These are phyloP conservation scores for Ogataea haglerorum DNA, from an alignment of 805 yeast genomes.

Conservation along the genomic window DNA sequence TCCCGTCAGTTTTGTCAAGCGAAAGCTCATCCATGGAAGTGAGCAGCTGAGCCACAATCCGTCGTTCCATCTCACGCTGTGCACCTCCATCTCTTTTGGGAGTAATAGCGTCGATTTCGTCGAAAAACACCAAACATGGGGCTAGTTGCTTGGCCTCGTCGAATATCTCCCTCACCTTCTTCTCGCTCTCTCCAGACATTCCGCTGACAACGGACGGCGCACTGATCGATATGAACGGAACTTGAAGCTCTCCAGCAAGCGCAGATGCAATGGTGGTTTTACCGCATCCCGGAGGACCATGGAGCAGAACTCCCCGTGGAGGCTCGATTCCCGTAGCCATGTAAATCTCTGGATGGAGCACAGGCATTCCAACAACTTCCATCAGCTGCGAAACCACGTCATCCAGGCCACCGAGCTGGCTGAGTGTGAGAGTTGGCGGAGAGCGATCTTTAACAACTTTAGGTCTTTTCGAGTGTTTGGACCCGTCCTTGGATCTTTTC, in stretches of 20 bases:
- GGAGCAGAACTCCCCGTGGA: slow-evolving; percentile 87
- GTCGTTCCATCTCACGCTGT: slow-evolving; percentile 94
- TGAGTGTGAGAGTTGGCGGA: slow-evolving; percentile 65
- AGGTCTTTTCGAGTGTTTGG: slow-evolving; percentile 24
- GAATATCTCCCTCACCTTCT: slow-evolving; percentile 86
- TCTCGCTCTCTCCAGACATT: slow-evolving; percentile 98
- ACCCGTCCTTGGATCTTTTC: slow-evolving; percentile 45
- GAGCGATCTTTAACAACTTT: slow-evolving; percentile 53
- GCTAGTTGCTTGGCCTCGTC: slow-evolving; percentile 89
- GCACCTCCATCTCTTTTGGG: slow-evolving; percentile 98
- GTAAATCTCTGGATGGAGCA: slow-evolving; percentile 90
- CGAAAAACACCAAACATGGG: slow-evolving; percentile 90
- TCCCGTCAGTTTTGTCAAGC: slow-evolving; percentile 83
- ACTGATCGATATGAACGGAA: slow-evolving; percentile 84
- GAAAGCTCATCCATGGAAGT: slow-evolving; percentile 94
- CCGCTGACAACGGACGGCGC: slow-evolving; percentile 98
- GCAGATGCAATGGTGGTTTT: slow-evolving; percentile 96
- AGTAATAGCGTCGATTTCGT: slow-evolving; percentile 97
- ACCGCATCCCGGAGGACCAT: slow-evolving; percentile 99
- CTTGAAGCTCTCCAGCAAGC: slow-evolving; percentile 89
- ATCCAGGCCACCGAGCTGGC: slow-evolving; percentile 87
- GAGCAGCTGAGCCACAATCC: slow-evolving; percentile 92
- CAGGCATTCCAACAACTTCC: slow-evolving; percentile 90
- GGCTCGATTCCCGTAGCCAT: slow-evolving; percentile 88
- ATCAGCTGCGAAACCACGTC: slow-evolving; percentile 78